phyloP scores from a whole-genome alignment of 306 rosid species.

The Cicer chorassanicum region DNA sequence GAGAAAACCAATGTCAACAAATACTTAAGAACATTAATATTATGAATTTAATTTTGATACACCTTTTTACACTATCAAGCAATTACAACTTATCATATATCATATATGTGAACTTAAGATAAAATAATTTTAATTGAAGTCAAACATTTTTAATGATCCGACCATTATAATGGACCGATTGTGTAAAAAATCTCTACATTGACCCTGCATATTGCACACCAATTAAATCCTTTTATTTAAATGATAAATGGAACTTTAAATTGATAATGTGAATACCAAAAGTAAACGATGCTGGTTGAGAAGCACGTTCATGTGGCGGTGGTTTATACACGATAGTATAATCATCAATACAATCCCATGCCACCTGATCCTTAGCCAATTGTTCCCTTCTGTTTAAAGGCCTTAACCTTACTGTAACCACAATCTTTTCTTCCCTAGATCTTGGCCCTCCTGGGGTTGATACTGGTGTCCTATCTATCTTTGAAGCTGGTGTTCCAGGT shows the following conservation, averaged over 20 bases:
- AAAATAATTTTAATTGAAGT: too few species aligned
- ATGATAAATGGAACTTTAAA: conserved; percentile 9
- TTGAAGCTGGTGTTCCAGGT: conserved; percentile 95
- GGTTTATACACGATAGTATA: conserved; percentile 74
- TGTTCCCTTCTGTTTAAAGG: conserved; percentile 92
- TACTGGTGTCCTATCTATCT: conserved; percentile 79
- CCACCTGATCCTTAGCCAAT: conserved; percentile 86
- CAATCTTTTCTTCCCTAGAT: conserved; percentile 89
- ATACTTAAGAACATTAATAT: background rate
- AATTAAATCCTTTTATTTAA: background rate
- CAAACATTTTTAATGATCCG: too few species aligned
- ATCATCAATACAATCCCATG: conserved; percentile 92
- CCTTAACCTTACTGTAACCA: conserved; percentile 90
- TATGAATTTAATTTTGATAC: background rate
- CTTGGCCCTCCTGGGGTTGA: conserved; percentile 88
- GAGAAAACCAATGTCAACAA: conserved; percentile 36
- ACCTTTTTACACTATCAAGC: too few species aligned
- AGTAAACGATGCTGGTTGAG: conserved; percentile 74
- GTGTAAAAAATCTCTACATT: too few species aligned
- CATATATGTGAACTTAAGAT: too few species aligned
- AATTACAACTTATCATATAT: too few species aligned
- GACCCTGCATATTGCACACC: too few species aligned
- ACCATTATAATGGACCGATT: too few species aligned
- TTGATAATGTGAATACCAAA: conserved; percentile 64
- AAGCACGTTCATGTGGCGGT: conserved; percentile 65